Conservation (phyloP, 352 stramenopile genomes). For the Thalassiosira mediterranea region DNA sequence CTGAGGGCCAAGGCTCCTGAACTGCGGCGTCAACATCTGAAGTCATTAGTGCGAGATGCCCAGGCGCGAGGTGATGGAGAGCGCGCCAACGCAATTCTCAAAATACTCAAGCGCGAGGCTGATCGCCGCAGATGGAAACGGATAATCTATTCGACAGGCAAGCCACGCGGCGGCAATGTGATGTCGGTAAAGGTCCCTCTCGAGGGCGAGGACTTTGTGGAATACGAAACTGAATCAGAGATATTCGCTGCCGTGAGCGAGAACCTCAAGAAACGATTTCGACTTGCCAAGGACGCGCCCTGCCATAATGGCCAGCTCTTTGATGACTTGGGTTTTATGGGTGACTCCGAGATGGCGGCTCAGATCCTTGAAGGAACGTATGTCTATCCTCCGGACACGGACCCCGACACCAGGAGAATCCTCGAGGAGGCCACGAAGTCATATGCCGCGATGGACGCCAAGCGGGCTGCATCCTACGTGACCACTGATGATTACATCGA, state of each 20-base stretch:
- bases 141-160: neutral
- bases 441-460: neutral
- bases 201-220: neutral
- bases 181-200: neutral
- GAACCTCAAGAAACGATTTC: constrained; percentile 1
- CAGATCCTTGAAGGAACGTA: constrained; percentile 19
- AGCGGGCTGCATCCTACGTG: neutral
- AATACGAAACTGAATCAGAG: neutral
- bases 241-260: neutral
- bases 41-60: neutral
- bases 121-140: neutral
- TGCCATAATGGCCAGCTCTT: neutral
- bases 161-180: neutral
- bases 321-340: neutral
- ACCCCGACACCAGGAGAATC: neutral
- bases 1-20: neutral
- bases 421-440: constrained; percentile 12
- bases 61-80: neutral
- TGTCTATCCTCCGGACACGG: constrained; percentile 12
- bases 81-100: neutral
- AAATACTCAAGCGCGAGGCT: neutral
- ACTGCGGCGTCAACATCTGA: neutral
- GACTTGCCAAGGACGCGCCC: neutral
- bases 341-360: neutral
- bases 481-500: constrained; percentile 16